Base-by-base conservation (phyloP, 257 asterid genomes). In the Nemophila menziesii region DNA sequence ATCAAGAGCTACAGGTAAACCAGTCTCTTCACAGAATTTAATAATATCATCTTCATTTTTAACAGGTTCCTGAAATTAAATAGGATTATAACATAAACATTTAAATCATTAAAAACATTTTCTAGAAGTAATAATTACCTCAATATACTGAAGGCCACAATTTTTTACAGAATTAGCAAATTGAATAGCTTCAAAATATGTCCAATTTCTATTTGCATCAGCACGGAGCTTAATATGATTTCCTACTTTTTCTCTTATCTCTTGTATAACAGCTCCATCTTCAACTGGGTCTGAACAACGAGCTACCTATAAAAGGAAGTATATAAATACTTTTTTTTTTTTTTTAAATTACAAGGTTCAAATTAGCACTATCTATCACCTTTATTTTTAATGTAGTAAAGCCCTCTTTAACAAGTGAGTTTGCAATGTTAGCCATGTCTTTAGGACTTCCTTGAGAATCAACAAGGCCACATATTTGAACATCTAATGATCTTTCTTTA, bases 171-270 rank as follows among this genome's bases (percentile, higher is more conserved):
- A 62, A 47, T 19, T 50, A 18, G 93, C 99, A 59, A 90, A 90
- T 65, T 64, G 62, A 45, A 77, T 55, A 22, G 99, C 96, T 58
- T 79, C 77, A 19, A 68, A 74, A 52, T 72, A 77, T 29, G 69
- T 70, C 99, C 99, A 90, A 62, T 70, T 67, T 65, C 71, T 63
- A 54, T 90, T 90, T 38, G 96, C 99, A 66, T 90, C 99, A 53
- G 68, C 99, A 33, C 96, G 92, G 19, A 90, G 72, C 54, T 72
- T 71, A 62, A 90, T 63, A 20, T 63, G 37, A 36, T 61, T 39
- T 40, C 99, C 96, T 47, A 90, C 87, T 60, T 61, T 72, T 65
- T 62, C 77, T 55, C 99, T 73, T 54, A 90, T 76, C 67, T 79
- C 94, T 73, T 67, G 66, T 61, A 90, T 73, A 49, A 89, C 74